Evolutionary conservation across 805 yeast species (phyloP), one percentile per base, ranked within the genome.

Genomic region (Schizosaccharomyces osmophilus): DNA sequence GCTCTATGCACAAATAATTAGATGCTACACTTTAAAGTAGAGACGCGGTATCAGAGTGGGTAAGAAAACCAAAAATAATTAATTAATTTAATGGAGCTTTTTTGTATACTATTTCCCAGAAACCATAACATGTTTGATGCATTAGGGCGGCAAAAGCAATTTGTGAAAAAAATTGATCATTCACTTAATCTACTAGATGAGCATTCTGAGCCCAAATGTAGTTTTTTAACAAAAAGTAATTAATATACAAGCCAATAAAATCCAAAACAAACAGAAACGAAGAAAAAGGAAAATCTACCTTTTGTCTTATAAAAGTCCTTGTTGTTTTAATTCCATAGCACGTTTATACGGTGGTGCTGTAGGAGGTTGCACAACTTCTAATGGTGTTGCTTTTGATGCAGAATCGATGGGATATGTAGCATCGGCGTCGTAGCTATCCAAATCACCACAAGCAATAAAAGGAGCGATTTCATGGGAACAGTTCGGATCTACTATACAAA

Each of bases 321-420:
- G 36, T 5, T 29, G 57, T 15, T 51, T 51, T 79, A 86, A 75
- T 69, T 87, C 95, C 62, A 93, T 73, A 0, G 97, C 98, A 63
- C 81, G 80, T 73, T 90, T 90, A 72, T 93, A 93, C 1, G 98
- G 97, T 1, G 98, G 98, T 41, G 95, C 93, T 0, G 96, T 89
- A 8, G 98, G 98, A 70, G 82, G 76, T 68, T 93, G 97, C 11
- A 93, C 95, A 0, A 98, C 98, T 66, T 87, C 94, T 63, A 93
- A 73, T 15, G 60, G 43, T 2, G 31, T 29, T 11, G 31, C 6
- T 24, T 51, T 51, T 29, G n/a, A 19, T 9, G 31, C 6, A 17
- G 26, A 17, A 24, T 22, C 57, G 48, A 82, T 68, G 2, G 67
- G 71, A 69, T 93, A 93, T 0, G 97, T 90, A 0, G 98, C 98